These are phyloP conservation scores for Entamoeba invadens DNA, from an alignment of 208 protist species.

Conservation along the genomic window DNA sequence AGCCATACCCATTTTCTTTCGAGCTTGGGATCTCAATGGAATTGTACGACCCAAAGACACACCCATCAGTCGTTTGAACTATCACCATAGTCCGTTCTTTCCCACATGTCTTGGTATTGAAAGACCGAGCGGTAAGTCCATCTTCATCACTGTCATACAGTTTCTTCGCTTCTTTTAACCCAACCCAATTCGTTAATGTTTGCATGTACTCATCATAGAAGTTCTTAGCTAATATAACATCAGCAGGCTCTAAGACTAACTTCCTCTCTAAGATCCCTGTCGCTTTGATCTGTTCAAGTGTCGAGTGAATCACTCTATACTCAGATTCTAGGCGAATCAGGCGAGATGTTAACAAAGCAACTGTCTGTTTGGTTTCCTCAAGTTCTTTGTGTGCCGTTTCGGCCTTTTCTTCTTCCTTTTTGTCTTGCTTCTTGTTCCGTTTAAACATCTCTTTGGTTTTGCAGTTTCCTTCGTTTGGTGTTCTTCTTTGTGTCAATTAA, in stretches of 20 bases:
- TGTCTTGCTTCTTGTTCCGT: too few species aligned
- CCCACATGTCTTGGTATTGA: not conserved
- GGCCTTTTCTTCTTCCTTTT: not conserved
- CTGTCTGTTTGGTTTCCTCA: not conserved
- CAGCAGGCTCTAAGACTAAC: not conserved
- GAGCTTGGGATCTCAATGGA: not conserved
- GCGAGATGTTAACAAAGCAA: not conserved
- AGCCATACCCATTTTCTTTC: not conserved
- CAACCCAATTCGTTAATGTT: not conserved
- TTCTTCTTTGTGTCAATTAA: too few species aligned
- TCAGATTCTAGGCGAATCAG: not conserved
- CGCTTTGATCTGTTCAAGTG: not conserved
- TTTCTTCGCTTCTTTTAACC: not conserved
- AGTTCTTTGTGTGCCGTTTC: not conserved
- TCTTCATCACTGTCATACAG: not conserved
- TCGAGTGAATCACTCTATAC: not conserved
- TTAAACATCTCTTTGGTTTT: too few species aligned
- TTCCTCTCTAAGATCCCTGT: not conserved
- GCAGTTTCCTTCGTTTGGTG: too few species aligned
- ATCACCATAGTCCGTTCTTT: not conserved
- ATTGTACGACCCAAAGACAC: not conserved
- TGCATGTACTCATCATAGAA: not conserved
- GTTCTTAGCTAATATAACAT: not conserved
- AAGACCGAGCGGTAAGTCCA: not conserved
- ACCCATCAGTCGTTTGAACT: not conserved